Evolutionary conservation across 352 stramenopile species (phyloP).

Genomic region (Phytophthora lateralis): DNA sequence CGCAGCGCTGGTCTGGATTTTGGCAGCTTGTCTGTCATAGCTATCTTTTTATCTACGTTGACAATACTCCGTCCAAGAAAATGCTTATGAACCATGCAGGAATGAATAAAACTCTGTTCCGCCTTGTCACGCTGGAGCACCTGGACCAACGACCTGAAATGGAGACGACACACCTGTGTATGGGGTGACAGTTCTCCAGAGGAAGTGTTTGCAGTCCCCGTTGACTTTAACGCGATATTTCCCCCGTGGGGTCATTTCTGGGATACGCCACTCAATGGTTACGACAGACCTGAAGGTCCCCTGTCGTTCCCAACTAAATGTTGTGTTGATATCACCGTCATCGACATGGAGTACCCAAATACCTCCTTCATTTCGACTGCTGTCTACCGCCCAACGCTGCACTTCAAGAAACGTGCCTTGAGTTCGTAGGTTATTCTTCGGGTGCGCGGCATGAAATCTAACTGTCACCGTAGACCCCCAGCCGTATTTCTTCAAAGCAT

Average conservation of each 20-base stretch:
- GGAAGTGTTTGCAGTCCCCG: slow-evolving; percentile 76
- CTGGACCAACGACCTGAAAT: slow-evolving; percentile 48
- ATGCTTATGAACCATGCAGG: neutral
- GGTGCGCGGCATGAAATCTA: slow-evolving; percentile 76
- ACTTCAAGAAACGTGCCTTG: slow-evolving; percentile 84
- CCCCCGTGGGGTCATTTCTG: slow-evolving; percentile 44
- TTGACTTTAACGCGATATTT: slow-evolving; percentile 84
- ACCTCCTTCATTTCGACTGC: slow-evolving; percentile 36
- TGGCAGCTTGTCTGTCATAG: neutral
- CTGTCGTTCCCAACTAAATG: slow-evolving; percentile 75
- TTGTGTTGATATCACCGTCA: slow-evolving; percentile 75
- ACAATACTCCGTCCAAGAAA: neutral
- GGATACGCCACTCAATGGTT: slow-evolving; percentile 76
- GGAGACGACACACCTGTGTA: slow-evolving; percentile 68
- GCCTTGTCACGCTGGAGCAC: slow-evolving; percentile 14
- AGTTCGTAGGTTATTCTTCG: slow-evolving; percentile 82
- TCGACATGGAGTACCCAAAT: slow-evolving; percentile 79
- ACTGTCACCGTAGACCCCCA: slow-evolving; percentile 58
- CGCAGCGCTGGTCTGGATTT: neutral
- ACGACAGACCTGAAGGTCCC: slow-evolving; percentile 73
- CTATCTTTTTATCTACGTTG: neutral
- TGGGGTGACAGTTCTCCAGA: slow-evolving; percentile 45
- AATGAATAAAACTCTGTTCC: neutral
- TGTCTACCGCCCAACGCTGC: slow-evolving; percentile 65
- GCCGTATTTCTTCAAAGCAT: slow-evolving; percentile 49